phyloP scores from a whole-genome alignment of 2,329 filamentous ascomycete genomes.

The Calonectria leucothoes region DNA sequence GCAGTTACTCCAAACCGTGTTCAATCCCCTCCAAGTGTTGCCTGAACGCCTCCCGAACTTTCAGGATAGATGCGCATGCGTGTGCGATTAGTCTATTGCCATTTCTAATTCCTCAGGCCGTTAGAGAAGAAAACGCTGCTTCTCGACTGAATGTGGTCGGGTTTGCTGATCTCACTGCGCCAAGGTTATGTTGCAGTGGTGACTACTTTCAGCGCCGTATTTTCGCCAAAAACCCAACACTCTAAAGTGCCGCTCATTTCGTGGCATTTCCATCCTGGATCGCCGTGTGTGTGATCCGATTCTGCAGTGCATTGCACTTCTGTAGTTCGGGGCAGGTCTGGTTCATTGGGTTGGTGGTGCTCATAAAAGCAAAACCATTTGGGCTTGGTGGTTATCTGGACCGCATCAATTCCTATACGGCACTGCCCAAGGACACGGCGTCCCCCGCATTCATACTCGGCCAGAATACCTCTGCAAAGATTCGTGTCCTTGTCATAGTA shows the following conservation, averaged over 20 bases:
- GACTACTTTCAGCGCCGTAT: constrained; percentile 1
- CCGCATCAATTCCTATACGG: not conserved
- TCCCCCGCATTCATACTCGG: not conserved
- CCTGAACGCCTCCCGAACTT: not conserved
- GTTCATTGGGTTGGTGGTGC: not conserved
- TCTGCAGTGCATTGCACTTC: not conserved
- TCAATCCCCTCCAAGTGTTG: not conserved
- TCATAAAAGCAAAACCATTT: constrained; percentile 1
- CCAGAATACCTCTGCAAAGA: not conserved
- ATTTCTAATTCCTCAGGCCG: not conserved
- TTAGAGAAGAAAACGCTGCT: not conserved
- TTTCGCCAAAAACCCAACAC: constrained; percentile 1
- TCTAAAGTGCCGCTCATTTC: constrained; percentile 6
- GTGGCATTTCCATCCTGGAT: not conserved
- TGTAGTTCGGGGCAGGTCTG: not conserved
- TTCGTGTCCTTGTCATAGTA: not conserved
- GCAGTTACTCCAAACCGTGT: not conserved
- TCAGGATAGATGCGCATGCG: not conserved
- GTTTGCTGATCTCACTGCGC: not conserved
- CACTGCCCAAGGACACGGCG: constrained; percentile 3
- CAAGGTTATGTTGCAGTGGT: not conserved
- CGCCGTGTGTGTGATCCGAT: not conserved
- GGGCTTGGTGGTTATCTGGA: not conserved
- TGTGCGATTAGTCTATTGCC: not conserved
- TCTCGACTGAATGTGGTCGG: not conserved